Base-by-base conservation (phyloP, 1,284 basidiomycete species). In the Mycena citricolor region DNA sequence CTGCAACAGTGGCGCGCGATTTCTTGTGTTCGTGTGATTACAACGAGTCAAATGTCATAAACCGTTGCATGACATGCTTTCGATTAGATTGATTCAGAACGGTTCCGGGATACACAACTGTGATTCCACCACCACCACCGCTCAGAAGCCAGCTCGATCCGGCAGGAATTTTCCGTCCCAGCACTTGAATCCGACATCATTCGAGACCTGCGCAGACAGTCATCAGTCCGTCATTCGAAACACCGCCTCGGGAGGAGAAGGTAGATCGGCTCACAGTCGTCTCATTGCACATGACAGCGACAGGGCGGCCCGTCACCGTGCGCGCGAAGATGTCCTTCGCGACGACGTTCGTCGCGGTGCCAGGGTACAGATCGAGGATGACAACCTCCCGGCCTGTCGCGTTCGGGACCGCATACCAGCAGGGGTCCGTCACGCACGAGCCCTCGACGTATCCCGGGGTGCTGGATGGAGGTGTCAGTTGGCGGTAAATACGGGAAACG, bases 361-460 rank as follows among this genome's bases (percentile, higher is more conserved):
- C 59, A 1, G 73, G 71, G 51, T 79, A 77, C 16, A 81, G 56
- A 55, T 81, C 79, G 31, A 80, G 68, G 37, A 81, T 80, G 13
- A 67, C 65, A 20, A 77, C 75, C 58, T 82, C 79, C 50, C 72
- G 76, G 26, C 77, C 77, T 1, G 77, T 81, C 12, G 77, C 74
- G 28, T 68, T 68, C 2, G 65, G 52, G 2, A 81, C 76, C 39
- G 57, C 62, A 54, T 77, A 44, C 77, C 77, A 81, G 61, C 77
- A 81, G 5, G 77, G 78, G 55, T 79, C 72, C 20, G 59, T 69
- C 20, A 81, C 60, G 51, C 79, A 81, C 2, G 71, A 72, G 16
- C 78, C 78, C 61, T 82, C 79, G 28, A 76, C 67, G 49, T 67
- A 31, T 19, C 35, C 42, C 30, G 79, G 4, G 71, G n/a, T n/a